Conservation (phyloP, 371 early-diverging fungal species). For the Smittium culicis region DNA sequence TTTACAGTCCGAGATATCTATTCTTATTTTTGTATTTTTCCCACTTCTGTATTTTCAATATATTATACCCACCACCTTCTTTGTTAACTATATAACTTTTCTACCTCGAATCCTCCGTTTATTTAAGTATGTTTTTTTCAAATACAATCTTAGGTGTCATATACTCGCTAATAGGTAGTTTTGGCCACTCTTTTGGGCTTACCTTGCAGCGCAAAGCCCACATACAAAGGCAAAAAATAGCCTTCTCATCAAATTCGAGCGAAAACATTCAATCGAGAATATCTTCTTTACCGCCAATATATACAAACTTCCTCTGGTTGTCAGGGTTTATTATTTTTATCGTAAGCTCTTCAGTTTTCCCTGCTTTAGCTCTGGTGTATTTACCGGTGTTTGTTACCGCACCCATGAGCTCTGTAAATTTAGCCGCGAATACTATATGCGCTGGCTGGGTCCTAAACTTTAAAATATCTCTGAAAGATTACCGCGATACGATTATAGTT, state of each 20-base stretch:
- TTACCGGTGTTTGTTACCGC: constrained; percentile 72
- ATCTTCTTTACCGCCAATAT: constrained; percentile 9
- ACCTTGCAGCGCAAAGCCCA: constrained; percentile 9
- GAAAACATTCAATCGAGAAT: background rate
- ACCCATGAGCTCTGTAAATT: constrained; percentile 60
- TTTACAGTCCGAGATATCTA: too few relatives aligned
- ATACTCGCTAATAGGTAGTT: background rate
- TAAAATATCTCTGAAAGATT: constrained; percentile 44
- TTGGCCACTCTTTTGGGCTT: constrained; percentile 11
- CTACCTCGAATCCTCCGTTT: too few relatives aligned
- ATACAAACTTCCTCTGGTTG: constrained; percentile 38
- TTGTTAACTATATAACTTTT: too few relatives aligned
- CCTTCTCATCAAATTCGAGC: background rate
- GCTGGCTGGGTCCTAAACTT: constrained; percentile 51
- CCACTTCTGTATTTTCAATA: too few relatives aligned
- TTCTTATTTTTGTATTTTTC: too few relatives aligned
- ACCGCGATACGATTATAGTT: constrained; percentile 55
- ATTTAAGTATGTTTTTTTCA: background rate
- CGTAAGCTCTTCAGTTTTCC: constrained; percentile 51
- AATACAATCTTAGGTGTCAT: constrained; percentile 1
- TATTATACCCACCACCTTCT: too few relatives aligned
- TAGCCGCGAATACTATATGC: constrained; percentile 65
- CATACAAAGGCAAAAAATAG: background rate
- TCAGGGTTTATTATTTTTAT: constrained; percentile 49
- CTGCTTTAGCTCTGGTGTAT: constrained; percentile 58